Evolutionary conservation across 2,329 filamentous ascomycete species (phyloP).

Genomic region (Chaetomiaceae sp.): DNA sequence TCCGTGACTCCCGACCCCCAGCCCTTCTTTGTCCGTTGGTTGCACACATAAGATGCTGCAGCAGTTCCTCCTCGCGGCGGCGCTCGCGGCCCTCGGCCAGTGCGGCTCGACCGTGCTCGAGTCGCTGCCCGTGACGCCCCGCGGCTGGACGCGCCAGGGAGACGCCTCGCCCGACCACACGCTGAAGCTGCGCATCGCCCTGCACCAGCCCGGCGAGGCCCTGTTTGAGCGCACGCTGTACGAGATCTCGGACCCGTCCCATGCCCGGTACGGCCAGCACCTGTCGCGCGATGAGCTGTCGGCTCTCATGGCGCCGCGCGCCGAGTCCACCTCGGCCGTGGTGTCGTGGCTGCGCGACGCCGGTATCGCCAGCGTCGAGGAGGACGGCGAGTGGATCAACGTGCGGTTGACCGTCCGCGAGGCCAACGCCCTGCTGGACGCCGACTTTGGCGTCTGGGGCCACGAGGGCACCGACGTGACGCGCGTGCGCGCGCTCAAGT

Average conservation of each 20-base stretch:
- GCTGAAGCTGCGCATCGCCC: conserved; percentile 42
- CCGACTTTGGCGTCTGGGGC: conserved; percentile 49
- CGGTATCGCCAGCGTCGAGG: conserved; percentile 38
- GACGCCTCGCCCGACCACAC: conserved; percentile 31
- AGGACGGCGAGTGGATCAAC: conserved; percentile 55
- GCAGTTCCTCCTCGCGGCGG: conserved; percentile 1
- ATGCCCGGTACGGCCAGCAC: conserved; percentile 53
- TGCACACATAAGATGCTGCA: conserved; percentile 8
- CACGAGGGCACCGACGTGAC: conserved; percentile 38
- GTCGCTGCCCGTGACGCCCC: conserved; percentile 28
- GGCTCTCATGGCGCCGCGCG: conserved; percentile 44
- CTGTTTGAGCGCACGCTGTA: conserved; percentile 52
- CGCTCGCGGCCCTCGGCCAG: conserved; percentile 11
- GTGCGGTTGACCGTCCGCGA: conserved; percentile 45
- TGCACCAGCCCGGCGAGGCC: conserved; percentile 35
- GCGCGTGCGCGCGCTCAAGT: conserved; percentile 40
- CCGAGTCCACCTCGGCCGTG: conserved; percentile 43
- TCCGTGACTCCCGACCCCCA: too few species aligned
- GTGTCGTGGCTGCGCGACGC: conserved; percentile 48
- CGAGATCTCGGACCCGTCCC: conserved; percentile 53
- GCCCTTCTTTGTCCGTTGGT: too few species aligned
- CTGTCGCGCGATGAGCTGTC: conserved; percentile 53
- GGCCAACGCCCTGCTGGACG: conserved; percentile 50
- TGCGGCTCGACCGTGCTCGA: conserved; percentile 17
- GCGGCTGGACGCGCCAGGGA: conserved; percentile 33